Evolutionary conservation across 768 basidiomycete genomes (phyloP).

Genomic region (Tulasnella sp.): DNA sequence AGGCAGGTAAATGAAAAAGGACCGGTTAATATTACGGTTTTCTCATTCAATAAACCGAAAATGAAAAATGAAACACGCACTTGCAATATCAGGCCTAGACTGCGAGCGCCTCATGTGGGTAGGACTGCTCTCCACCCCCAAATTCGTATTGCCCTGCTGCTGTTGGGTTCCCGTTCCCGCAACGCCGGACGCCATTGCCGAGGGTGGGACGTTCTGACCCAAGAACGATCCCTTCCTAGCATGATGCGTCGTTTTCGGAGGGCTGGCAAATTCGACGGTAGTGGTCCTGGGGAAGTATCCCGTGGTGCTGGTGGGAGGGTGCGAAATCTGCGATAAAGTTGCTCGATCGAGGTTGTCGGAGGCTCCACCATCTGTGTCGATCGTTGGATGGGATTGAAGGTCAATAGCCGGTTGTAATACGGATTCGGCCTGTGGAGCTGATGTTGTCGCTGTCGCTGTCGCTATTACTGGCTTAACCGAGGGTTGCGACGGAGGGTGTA

Average conservation of each 20-base stretch:
- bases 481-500: background rate
- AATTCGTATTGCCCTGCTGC: background rate
- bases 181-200: background rate
- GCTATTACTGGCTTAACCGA: background rate
- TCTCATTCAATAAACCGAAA: background rate
- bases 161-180: background rate
- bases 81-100: background rate
- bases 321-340: constrained; percentile 2
- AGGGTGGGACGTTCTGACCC: background rate
- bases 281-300: constrained; percentile 42
- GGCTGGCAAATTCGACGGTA: constrained; percentile 54
- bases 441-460: background rate
- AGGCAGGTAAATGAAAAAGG: background rate
- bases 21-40: background rate
- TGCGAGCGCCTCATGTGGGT: constrained; percentile 1
- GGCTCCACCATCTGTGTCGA: background rate
- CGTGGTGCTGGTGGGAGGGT: constrained; percentile 17
- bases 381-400: background rate
- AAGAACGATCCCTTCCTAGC: constrained; percentile 24
- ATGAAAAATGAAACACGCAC: constrained; percentile 22
- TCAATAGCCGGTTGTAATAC: background rate
- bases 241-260: constrained; percentile 36
- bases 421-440: background rate
- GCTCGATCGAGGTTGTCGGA: background rate
- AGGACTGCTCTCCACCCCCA: background rate